Conservation (phyloP, 257 asterid species). For the Solanum rostratum region DNA sequence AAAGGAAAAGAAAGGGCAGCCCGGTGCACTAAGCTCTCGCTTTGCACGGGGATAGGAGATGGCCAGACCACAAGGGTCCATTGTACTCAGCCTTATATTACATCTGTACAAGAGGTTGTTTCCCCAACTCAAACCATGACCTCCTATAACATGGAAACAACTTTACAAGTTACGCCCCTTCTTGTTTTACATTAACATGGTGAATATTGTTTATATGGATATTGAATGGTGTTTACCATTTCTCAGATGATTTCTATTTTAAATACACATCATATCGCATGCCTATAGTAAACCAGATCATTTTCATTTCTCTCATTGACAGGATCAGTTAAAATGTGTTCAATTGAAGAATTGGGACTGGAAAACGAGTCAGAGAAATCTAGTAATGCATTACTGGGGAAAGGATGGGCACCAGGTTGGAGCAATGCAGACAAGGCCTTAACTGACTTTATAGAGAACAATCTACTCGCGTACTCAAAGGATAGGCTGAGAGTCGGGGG, state of each 20-base stretch:
- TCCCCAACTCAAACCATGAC: not conserved
- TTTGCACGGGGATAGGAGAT: no score
- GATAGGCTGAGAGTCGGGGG: constrained; percentile 54
- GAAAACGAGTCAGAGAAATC: constrained; percentile 79
- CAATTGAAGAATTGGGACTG: constrained; percentile 58
- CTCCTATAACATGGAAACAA: not conserved
- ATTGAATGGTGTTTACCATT: not conserved
- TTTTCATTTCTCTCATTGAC: not conserved
- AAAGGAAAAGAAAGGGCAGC: no score
- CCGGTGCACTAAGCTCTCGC: no score
- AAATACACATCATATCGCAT: not conserved
- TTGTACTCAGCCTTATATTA: no score
- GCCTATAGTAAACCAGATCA: not conserved
- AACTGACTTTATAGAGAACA: constrained; percentile 49
- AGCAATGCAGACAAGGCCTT: constrained; percentile 64
- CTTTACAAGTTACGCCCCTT: not conserved
- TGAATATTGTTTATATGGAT: not conserved
- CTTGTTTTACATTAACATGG: not conserved
- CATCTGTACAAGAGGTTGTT: no score
- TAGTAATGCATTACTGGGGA: constrained; percentile 73
- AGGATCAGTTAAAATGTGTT: constrained; percentile 37
- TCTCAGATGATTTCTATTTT: not conserved
- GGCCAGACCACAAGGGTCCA: no score
- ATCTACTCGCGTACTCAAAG: constrained; percentile 52
- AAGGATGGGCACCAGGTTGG: constrained; percentile 97